A percentile compares a stretch with the other conserved stretches of the same genome.
These are phyloP conservation scores for Cytospora mali DNA, from an alignment of 2,329 filamentous ascomycete species.

Conservation along the genomic window DNA sequence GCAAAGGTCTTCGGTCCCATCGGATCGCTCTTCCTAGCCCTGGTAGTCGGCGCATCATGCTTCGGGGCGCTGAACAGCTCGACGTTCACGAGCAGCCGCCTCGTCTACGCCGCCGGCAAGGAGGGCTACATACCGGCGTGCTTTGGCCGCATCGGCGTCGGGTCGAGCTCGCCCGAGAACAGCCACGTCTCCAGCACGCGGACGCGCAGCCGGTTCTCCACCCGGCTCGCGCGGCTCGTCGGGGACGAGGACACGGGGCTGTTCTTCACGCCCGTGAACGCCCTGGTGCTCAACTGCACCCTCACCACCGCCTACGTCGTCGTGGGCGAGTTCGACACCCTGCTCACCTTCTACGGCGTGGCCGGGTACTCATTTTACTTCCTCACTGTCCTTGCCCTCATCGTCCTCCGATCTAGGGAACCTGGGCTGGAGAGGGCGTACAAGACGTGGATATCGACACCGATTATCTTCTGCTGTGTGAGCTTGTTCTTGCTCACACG, in stretches of 20 bases:
- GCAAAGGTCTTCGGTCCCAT: conserved; percentile 83
- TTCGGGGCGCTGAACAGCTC: conserved; percentile 94
- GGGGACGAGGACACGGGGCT: conserved; percentile 79
- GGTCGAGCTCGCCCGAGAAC: conserved; percentile 43
- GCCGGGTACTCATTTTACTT: conserved; percentile 98
- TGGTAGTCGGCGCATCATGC: conserved; percentile 88
- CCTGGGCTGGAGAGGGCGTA: conserved; percentile 89
- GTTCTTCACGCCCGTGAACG: conserved; percentile 93
- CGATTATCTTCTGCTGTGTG: conserved; percentile 98
- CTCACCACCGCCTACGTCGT: conserved; percentile 78
- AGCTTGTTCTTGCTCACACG: conserved; percentile 88
- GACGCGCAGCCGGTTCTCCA: conserved; percentile 59
- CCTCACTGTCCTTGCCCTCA: conserved; percentile 87
- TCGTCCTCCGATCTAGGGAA: conserved; percentile 84
- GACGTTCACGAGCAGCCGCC: conserved; percentile 87
- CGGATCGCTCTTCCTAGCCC: conserved; percentile 80
- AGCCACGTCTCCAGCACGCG: conserved; percentile 47
- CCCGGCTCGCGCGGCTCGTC: conserved; percentile 61
- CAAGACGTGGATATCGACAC: conserved; percentile 93
- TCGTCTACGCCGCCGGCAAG: conserved; percentile 92
- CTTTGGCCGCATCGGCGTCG: conserved; percentile 81
- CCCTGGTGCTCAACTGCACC: conserved; percentile 77
- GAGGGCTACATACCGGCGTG: conserved; percentile 88
- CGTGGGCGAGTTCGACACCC: conserved; percentile 86
- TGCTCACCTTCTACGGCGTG: conserved; percentile 96